Conservation (phyloP, 257 asterid species). For the Haberlea rhodopensis region DNA sequence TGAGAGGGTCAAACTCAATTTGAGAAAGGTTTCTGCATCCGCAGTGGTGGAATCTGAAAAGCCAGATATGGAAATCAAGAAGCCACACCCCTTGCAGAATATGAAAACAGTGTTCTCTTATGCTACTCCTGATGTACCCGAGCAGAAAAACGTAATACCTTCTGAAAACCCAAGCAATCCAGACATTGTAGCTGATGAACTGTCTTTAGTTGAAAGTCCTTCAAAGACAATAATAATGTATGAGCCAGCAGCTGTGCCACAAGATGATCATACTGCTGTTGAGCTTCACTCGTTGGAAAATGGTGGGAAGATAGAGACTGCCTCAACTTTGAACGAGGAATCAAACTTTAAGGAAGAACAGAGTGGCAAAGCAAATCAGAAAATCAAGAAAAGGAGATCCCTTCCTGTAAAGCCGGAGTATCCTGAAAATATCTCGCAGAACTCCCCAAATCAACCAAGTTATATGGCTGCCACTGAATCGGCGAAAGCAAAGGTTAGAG, state of each 20-base stretch:
- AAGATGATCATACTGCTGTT: conserved; percentile 35
- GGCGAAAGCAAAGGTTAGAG: conserved; percentile 92
- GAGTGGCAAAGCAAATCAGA: conserved; percentile 55
- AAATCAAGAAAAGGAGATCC: conserved; percentile 65
- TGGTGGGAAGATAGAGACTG: conserved; percentile 38
- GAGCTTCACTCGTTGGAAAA: conserved; percentile 45
- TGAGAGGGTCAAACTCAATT: conserved; percentile 62
- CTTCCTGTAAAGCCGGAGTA: conserved; percentile 74
- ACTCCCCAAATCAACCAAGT: conserved; percentile 72
- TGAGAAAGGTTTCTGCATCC: conserved; percentile 70
- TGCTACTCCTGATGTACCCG: conserved; percentile 36
- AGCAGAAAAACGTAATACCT: conserved; percentile 24
- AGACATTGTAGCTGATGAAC: conserved; percentile 25
- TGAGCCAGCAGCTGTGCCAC: conserved; percentile 28
- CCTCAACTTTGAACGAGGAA: conserved; percentile 39
- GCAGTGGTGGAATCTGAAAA: conserved; percentile 46
- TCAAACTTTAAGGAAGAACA: conserved; percentile 50
- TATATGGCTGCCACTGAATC: conserved; percentile 93
- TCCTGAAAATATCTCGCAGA: conserved; percentile 67
- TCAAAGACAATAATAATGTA: conserved; percentile 18
- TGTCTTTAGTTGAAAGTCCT: conserved; percentile 22
- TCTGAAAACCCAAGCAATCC: conserved; percentile 21
- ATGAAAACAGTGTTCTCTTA: conserved; percentile 31
- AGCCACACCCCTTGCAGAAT: conserved; percentile 39
- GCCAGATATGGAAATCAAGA: conserved; percentile 50